Base-by-base conservation (phyloP, 495 filamentous ascomycete genomes). In the Achaetomiella virescens region DNA sequence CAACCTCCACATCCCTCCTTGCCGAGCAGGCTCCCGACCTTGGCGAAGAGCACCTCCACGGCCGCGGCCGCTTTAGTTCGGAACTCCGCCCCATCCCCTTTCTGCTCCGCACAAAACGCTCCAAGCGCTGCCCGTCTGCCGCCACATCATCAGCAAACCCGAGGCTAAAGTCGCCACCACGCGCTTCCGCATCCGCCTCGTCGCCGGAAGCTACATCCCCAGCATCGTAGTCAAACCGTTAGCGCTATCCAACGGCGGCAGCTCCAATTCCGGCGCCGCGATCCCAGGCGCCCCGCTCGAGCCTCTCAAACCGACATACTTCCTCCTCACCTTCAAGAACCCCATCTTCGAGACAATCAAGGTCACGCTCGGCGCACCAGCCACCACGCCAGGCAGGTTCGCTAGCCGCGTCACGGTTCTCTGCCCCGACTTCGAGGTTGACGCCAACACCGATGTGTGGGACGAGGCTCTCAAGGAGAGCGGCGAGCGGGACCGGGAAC, bases 121-220 rank as follows among this genome's bases (percentile, higher is more conserved):
- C 89, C 38, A 97, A 96, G 69, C 90, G 93, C 45, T 98, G 93
- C 72, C 86, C 57, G 81, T 84, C 11, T 98, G 93, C 76, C 86
- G 92, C 6, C 92, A 97, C 75, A 96, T 97, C 70, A 85, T 98
- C 65, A 86, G 87, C 48, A 93, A 93, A 67, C 92, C 90, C n/a
- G 95, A 98, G 72, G 78, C 82, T 56, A 97, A 97, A 67, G 82
- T 95, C 12, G 78, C 81, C 44, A 89, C 83, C 15, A 93, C 88
- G 11, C 85, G 90, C 38, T 96, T 90, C 79, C 81, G 89, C 45
- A 96, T 97, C 70, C 83, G 86, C 51, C 81, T 97, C 17, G 86
- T 97, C 17, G 93, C 93, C 9, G 77, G 88, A 58, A 90, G 86
- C 72, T 91, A 93, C 73, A 87, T 98, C 60, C 93, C 95, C 3